Conservation (phyloP, 257 asterid species). For the Scutellaria galericulata region DNA sequence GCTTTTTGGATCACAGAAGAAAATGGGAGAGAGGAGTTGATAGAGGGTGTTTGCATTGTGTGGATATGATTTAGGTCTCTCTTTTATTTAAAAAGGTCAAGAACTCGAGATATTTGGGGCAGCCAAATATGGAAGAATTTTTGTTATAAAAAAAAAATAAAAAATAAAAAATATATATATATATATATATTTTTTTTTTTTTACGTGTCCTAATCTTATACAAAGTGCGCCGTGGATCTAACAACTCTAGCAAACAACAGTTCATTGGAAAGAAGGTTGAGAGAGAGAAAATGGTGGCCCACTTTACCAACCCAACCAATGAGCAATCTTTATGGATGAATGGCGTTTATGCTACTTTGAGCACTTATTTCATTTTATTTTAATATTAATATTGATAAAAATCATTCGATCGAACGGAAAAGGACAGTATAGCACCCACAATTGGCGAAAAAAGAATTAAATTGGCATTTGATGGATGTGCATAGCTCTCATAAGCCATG, state of each 20-base stretch:
- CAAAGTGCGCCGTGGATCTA: conserved; percentile 38
- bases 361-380: neutral
- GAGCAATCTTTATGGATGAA: neutral
- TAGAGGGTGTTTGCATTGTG: conserved; percentile 18
- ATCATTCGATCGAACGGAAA: too few relatives aligned
- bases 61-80: conserved; percentile 44
- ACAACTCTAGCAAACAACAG: conserved; percentile 5
- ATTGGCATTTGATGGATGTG: neutral
- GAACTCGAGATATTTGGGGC: conserved; percentile 26
- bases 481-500: neutral
- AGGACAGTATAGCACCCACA: neutral
- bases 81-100: conserved; percentile 33
- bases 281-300: conserved; percentile 40
- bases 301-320: conserved; percentile 25
- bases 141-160: neutral
- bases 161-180: conserved; percentile 28
- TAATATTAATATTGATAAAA: too few relatives aligned
- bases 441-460: conserved; percentile 2
- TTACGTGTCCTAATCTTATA: conserved; percentile 55
- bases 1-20: conserved; percentile 44
- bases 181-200: too few relatives aligned
- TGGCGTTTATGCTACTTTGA: neutral
- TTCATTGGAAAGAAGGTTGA: conserved; percentile 24
- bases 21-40: conserved; percentile 36
- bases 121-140: too few relatives aligned